Conservation (phyloP, 2,329 filamentous ascomycete species). For the Diaporthe citriasiana region DNA sequence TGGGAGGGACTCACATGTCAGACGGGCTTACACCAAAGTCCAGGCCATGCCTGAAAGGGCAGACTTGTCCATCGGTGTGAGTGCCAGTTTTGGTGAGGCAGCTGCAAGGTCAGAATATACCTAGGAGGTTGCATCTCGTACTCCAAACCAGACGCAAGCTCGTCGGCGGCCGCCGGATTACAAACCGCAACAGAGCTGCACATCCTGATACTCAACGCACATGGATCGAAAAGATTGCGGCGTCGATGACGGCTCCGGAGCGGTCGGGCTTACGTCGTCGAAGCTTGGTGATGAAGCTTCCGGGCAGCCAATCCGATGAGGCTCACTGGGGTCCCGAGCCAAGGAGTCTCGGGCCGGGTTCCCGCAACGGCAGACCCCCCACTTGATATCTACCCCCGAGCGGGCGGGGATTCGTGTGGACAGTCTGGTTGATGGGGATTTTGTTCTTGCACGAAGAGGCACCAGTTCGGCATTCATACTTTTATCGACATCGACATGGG, state of each 20-base stretch:
- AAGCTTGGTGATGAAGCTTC: constrained; percentile 1
- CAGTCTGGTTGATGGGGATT: background rate
- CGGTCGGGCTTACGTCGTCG: constrained; percentile 16
- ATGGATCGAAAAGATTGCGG: background rate
- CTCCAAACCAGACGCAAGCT: background rate
- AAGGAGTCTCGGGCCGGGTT: constrained; percentile 38
- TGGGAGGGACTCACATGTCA: background rate
- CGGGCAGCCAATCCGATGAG: constrained; percentile 23
- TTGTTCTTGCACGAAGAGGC: background rate
- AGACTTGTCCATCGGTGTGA: background rate
- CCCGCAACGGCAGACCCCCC: constrained; percentile 29
- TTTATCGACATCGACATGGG: background rate
- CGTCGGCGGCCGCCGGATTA: constrained; percentile 3
- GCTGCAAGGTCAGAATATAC: background rate
- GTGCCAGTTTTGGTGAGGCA: background rate
- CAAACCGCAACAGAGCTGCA: background rate
- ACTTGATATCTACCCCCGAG: background rate
- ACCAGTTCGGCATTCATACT: background rate
- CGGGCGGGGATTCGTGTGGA: background rate
- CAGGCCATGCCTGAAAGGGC: background rate
- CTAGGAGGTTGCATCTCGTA: constrained; percentile 14
- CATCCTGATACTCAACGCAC: background rate
- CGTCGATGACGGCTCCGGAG: constrained; percentile 24
- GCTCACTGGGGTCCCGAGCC: constrained; percentile 10
- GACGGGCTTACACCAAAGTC: background rate